Conservation (phyloP, 2,329 filamentous ascomycete species). For the Microdochium bolleyi region DNA sequence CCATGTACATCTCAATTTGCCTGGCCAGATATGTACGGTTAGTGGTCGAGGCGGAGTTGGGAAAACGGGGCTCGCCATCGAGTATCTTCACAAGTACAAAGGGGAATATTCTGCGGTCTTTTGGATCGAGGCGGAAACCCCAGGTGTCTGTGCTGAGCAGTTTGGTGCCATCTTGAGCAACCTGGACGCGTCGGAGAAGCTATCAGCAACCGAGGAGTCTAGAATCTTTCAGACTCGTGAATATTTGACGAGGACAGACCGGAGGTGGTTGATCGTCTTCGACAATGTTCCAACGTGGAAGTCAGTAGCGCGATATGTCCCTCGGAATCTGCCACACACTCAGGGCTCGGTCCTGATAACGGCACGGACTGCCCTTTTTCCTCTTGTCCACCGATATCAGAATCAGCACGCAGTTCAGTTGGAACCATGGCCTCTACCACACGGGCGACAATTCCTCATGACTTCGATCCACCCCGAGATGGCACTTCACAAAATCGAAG, state of each 20-base stretch:
- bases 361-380: not conserved
- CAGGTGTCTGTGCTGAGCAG: not conserved
- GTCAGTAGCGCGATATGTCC: not conserved
- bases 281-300: not conserved
- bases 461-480: not conserved
- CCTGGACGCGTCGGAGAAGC: not conserved
- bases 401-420: conserved; percentile 7
- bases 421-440: conserved; percentile 1
- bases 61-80: not conserved
- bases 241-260: not conserved
- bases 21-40: not conserved
- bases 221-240: not conserved
- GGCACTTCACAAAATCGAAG: not conserved
- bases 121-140: not conserved
- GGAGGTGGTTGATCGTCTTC: not conserved
- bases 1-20: not conserved
- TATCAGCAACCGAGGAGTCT: not conserved
- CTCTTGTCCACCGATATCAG: not conserved
- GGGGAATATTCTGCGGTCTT: not conserved
- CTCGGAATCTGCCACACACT: not conserved
- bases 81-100: not conserved
- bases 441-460: conserved; percentile 3
- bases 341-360: not conserved
- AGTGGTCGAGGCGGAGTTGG: not conserved
- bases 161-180: not conserved